Percentiles rank a stretch among this genome's conserved stretches.
These are phyloP conservation scores for Juglanconis sp. DNA, from an alignment of 2,329 filamentous ascomycete species.

Conservation along the genomic window DNA sequence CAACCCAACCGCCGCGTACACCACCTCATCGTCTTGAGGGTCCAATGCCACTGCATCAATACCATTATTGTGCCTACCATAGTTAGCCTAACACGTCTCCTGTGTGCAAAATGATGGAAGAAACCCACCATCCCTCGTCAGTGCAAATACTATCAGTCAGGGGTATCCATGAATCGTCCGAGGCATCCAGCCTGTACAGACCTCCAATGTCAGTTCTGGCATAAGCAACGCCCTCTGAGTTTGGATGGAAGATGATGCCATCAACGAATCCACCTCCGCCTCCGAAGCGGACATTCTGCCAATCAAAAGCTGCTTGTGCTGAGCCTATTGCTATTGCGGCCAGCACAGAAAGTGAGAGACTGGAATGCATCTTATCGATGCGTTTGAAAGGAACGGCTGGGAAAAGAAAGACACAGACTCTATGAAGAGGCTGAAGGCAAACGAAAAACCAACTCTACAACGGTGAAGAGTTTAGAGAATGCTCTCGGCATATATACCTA, in stretches of 20 bases:
- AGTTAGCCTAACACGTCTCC: neutral
- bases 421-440: no score
- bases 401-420: neutral
- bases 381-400: neutral
- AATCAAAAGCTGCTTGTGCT: constrained; percentile 23
- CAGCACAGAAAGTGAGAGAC: constrained; percentile 20
- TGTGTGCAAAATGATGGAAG: neutral
- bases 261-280: constrained; percentile 56
- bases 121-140: constrained; percentile 40
- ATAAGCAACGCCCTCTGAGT: constrained; percentile 47
- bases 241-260: constrained; percentile 54
- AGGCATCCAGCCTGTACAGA: constrained; percentile 48
- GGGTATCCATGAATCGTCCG: constrained; percentile 53
- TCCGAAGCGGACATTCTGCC: constrained; percentile 39
- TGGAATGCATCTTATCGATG: constrained; percentile 5
- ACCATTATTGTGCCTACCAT: constrained; percentile 50
- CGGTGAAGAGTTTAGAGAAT: no score
- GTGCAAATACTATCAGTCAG: constrained; percentile 46
- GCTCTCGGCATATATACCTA: no score
- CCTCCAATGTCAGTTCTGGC: constrained; percentile 56
- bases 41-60: constrained; percentile 55
- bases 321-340: constrained; percentile 22
- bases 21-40: constrained; percentile 45
- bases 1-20: constrained; percentile 53
- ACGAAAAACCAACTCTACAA: no score